Percentiles rank a stretch among this genome's conserved stretches.
Conservation (phyloP, 192 early-diverging fungal species). For the Powellomyces hirtus region DNA sequence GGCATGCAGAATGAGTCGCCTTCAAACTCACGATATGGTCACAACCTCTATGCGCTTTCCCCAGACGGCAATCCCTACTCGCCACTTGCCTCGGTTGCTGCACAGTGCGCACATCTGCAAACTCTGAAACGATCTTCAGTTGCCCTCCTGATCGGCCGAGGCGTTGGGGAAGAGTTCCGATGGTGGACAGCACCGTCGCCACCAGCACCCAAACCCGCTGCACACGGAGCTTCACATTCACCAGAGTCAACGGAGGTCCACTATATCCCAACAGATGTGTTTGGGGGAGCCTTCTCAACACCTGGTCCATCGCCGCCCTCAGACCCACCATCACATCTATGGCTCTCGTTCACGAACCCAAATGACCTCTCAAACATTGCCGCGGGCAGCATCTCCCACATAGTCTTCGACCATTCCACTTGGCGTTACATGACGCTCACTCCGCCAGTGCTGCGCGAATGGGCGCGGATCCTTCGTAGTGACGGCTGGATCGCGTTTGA, state of each 20-base stretch:
- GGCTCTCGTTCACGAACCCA: slow-evolving; percentile 33
- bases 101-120: slow-evolving; percentile 1
- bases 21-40: slow-evolving; percentile 10
- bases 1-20: no score
- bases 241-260: background rate
- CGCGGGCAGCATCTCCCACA: background rate
- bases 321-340: slow-evolving; percentile 22
- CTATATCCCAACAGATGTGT: slow-evolving; percentile 25
- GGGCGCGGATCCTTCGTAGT: background rate
- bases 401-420: slow-evolving; percentile 37
- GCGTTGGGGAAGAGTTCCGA: background rate
- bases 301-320: background rate
- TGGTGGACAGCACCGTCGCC: slow-evolving; percentile 6
- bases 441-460: background rate
- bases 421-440: slow-evolving; percentile 38
- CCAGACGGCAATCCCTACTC: slow-evolving; percentile 12
- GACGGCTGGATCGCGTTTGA: slow-evolving; percentile 1
- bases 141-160: slow-evolving; percentile 7
- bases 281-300: slow-evolving; percentile 35
- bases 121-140: background rate
- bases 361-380: slow-evolving; percentile 22
- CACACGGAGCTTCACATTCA: background rate
- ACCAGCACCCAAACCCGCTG: no score
- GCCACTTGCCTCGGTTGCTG: background rate
- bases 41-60: slow-evolving; percentile 9